phyloP scores from a whole-genome alignment of 495 filamentous ascomycete genomes.

The Hyphodiscus hymeniophilus region DNA sequence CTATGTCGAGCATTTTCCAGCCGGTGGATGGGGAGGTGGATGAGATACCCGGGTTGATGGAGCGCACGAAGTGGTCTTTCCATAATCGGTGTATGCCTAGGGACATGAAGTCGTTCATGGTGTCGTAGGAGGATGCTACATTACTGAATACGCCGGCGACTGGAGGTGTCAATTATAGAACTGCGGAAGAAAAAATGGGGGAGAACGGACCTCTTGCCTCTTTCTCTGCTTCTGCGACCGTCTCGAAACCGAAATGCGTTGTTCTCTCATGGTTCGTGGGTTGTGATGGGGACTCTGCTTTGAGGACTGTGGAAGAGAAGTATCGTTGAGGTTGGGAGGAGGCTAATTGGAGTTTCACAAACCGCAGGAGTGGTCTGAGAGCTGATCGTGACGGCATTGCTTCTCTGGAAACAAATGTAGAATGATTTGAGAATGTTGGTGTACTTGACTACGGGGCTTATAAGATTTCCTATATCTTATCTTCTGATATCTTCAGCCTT shows the following conservation, averaged over 20 bases:
- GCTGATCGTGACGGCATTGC: constrained; percentile 21
- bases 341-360: constrained; percentile 15
- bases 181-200: too few relatives aligned
- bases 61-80: constrained; percentile 97
- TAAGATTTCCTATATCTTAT: too few relatives aligned
- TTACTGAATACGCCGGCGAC: constrained; percentile 91
- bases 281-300: constrained; percentile 29
- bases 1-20: constrained; percentile 90
- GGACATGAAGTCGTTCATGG: constrained; percentile 99
- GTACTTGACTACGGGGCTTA: too few relatives aligned
- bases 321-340: constrained; percentile 16
- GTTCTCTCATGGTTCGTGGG: constrained; percentile 46
- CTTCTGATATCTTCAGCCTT: too few relatives aligned
- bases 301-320: constrained; percentile 7
- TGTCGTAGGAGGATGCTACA: constrained; percentile 66
- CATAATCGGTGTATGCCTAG: constrained; percentile 92
- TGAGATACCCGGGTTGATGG: constrained; percentile 73
- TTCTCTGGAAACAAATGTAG: not conserved
- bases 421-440: too few relatives aligned
- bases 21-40: constrained; percentile 33
- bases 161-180: too few relatives aligned
- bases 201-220: constrained; percentile 52
- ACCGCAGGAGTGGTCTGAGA: constrained; percentile 10
- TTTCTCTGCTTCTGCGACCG: constrained; percentile 77
- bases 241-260: constrained; percentile 93